Conservation (phyloP, 495 filamentous ascomycete species). For the Aspergillus coremiiformis region DNA sequence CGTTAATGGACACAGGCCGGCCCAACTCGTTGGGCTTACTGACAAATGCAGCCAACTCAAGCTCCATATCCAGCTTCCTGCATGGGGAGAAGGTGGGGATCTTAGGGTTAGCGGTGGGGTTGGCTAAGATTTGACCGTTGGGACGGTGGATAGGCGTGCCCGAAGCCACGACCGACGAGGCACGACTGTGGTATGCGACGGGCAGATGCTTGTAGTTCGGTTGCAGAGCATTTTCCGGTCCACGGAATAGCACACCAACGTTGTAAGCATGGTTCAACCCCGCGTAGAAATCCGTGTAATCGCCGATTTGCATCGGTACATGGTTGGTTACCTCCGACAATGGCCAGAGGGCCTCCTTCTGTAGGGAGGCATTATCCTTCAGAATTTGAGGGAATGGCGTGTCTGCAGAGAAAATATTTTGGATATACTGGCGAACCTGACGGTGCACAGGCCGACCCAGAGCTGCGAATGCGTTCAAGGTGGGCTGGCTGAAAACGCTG, state of each 20-base stretch:
- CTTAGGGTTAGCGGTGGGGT: conserved; percentile 55
- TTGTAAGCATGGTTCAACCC: conserved; percentile 82
- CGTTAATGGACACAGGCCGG: conserved; percentile 49
- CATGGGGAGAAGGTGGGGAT: conserved; percentile 55
- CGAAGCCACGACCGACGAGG: conserved; percentile 70
- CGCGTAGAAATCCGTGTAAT: conserved; percentile 98
- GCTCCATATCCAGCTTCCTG: conserved; percentile 72
- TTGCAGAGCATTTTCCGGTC: conserved; percentile 69
- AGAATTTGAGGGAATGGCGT: conserved; percentile 54
- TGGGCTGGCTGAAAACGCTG: conserved; percentile 58
- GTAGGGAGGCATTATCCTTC: conserved; percentile 48
- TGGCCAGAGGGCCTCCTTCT: conserved; percentile 46
- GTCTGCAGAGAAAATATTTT: conserved; percentile 57
- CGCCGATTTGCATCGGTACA: conserved; percentile 80
- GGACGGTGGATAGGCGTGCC: conserved; percentile 71
- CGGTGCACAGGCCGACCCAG: conserved; percentile 66
- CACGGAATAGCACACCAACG: conserved; percentile 77
- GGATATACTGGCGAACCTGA: conserved; percentile 65
- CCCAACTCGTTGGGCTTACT: conserved; percentile 60
- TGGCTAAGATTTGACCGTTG: conserved; percentile 69
- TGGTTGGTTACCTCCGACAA: conserved; percentile 59
- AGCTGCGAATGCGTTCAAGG: conserved; percentile 75
- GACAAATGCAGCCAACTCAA: conserved; percentile 83
- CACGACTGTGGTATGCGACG: conserved; percentile 80
- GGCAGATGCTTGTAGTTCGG: conserved; percentile 88